phyloP scores from a whole-genome alignment of 2,329 filamentous ascomycete genomes.

The Claviceps quebecensis region DNA sequence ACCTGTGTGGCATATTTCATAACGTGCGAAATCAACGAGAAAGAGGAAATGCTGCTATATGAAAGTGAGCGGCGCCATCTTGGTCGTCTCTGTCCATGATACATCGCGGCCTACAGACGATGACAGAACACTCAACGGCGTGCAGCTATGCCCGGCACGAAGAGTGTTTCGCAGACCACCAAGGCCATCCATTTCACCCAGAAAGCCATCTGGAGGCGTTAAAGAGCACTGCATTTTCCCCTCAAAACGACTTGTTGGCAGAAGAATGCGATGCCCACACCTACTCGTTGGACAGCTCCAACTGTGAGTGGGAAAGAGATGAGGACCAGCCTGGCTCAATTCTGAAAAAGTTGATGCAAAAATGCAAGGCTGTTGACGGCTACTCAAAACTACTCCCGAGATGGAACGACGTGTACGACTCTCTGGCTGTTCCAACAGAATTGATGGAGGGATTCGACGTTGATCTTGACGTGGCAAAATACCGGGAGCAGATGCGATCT shows the following conservation, averaged over 20 bases:
- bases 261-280: not conserved
- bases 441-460: not conserved
- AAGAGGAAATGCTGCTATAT: not conserved
- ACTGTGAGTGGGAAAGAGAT: not conserved
- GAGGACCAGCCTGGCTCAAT: not conserved
- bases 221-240: not conserved
- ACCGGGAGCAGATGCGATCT: constrained; percentile 1
- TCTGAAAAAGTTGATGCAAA: not conserved
- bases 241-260: not conserved
- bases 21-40: not conserved
- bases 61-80: not conserved
- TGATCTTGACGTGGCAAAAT: constrained; percentile 1
- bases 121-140: not conserved
- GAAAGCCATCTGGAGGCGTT: constrained; percentile 11
- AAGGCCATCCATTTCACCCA: constrained; percentile 15
- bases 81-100: not conserved
- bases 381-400: not conserved
- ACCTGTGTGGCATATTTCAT: not conserved
- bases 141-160: constrained; percentile 14
- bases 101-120: not conserved
- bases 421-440: constrained; percentile 1
- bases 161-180: constrained; percentile 15
- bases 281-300: not conserved
- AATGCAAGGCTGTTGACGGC: not conserved
- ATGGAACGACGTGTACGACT: constrained; percentile 1